Evolutionary conservation across 345 rosid genomes (phyloP), one percentile per base, ranked within the genome.

Genomic region (Dovyalis caffra): DNA sequence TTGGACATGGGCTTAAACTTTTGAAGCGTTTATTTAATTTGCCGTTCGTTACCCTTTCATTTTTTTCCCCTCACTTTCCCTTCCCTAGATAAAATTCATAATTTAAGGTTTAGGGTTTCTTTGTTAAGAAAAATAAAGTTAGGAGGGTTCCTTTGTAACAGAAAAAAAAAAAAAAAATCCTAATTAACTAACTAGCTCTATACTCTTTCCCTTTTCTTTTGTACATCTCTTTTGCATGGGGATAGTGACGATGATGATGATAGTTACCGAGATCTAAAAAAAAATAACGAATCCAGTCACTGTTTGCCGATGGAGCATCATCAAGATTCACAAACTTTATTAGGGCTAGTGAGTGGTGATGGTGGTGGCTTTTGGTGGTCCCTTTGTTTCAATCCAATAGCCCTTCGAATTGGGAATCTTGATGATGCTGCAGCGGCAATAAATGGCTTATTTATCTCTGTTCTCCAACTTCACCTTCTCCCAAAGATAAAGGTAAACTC

Each of bases 391-490:
- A 43, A 60, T 58, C 62, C 64, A 49, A 43, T 69, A 45, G 73
- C 83, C 65, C 68, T 40, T 57, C 73, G 64, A n/a, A 29, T 20
- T 69, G 73, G 75, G 97, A 92, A 92, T 92, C 97, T 87, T 92
- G 97, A 92, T 92, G 97, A 92, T 90, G 95, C 93, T 92, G 95
- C 95, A 92, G 93, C 92, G 86, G 90, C 95, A 80, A 88, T 90
- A 77, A 80, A 81, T 88, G 90, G 83, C 92, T 92, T 73, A 60
- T 69, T 28, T 29, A 18, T 64, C 37, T 34, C 43, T 21, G 34
- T 29, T 64, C 26, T 32, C 25, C 28, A 56, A n/a, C 16, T 35
- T 15, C n/a, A 21, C 23, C 26, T 12, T 12, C 62, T 66, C 38
- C 69, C 40, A 29, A 68, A 15, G 11, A 70, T 62, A 45, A 64